A percentile compares a stretch with the other conserved stretches of the same genome.
phyloP scores from a whole-genome alignment of 306 rosid genomes.

The Sophora flavescens region DNA sequence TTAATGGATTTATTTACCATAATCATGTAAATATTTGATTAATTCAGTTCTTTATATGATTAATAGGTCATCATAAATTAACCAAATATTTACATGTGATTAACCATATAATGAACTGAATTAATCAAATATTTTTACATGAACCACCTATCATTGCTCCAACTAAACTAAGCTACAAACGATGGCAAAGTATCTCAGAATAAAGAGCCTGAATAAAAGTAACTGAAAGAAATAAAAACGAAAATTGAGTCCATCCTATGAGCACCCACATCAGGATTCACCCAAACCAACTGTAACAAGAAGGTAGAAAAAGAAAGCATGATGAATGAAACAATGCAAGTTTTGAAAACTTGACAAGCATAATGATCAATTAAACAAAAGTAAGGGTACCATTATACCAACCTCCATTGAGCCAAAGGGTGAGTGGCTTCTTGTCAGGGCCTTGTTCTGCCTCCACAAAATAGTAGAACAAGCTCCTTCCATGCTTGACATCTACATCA shows the following conservation, averaged over 20 bases:
- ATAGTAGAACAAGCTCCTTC: conserved; percentile 82
- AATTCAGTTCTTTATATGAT: too few species aligned
- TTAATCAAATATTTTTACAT: too few species aligned
- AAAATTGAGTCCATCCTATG: background rate
- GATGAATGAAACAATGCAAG: background rate
- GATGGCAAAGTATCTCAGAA: background rate
- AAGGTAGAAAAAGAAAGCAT: background rate
- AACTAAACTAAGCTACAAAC: background rate
- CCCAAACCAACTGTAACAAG: background rate
- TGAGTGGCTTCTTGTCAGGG: conserved; percentile 60
- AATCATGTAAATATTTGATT: too few species aligned
- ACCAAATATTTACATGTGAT: too few species aligned
- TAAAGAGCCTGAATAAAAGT: background rate
- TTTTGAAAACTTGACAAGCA: background rate
- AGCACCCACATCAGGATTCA: background rate
- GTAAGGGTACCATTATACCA: conserved; percentile 15
- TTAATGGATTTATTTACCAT: too few species aligned
- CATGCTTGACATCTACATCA: conserved; percentile 66
- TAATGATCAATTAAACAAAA: background rate
- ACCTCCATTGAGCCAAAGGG: conserved; percentile 98
- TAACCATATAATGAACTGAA: too few species aligned
- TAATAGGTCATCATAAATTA: too few species aligned
- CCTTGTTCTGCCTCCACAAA: conserved; percentile 71
- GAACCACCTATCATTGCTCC: too few species aligned
- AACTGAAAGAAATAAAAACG: background rate